phyloP scores from a whole-genome alignment of 1,139 yeast species.

The Nematodospora anomalae region DNA sequence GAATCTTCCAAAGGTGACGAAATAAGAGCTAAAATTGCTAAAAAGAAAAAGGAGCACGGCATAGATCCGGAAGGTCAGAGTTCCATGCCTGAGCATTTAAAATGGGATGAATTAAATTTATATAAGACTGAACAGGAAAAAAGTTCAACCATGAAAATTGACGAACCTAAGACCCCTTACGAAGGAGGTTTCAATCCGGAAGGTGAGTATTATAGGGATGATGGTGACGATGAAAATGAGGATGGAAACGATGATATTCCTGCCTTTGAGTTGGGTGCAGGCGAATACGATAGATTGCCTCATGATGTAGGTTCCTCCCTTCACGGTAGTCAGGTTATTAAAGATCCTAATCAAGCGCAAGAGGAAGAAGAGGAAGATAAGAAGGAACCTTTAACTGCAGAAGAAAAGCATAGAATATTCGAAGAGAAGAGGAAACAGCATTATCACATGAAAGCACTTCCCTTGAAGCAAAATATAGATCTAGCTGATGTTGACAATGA shows the following conservation, averaged over 20 bases:
- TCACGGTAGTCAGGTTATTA: slow-evolving; percentile 39
- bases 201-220: slow-evolving; percentile 76
- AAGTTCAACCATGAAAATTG: slow-evolving; percentile 77
- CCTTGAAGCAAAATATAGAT: slow-evolving; percentile 40
- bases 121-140: slow-evolving; percentile 68
- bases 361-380: slow-evolving; percentile 25
- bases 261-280: slow-evolving; percentile 44
- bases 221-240: slow-evolving; percentile 56
- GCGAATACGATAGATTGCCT: slow-evolving; percentile 34
- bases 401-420: slow-evolving; percentile 63
- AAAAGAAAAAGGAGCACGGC: slow-evolving; percentile 15
- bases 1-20: slow-evolving; percentile 38
- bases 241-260: slow-evolving; percentile 27
- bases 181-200: slow-evolving; percentile 89
- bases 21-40: slow-evolving; percentile 41
- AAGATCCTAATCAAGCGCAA: slow-evolving; percentile 19
- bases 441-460: slow-evolving; percentile 67
- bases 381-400: slow-evolving; percentile 48
- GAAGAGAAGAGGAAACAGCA: slow-evolving; percentile 78
- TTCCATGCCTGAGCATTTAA: slow-evolving; percentile 33
- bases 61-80: slow-evolving; percentile 8
- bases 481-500: slow-evolving; percentile 33
- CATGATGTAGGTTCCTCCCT: slow-evolving; percentile 22
- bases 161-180: slow-evolving; percentile 97
- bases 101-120: slow-evolving; percentile 76